A percentile compares a stretch with the other conserved stretches of the same genome.
phyloP scores from a whole-genome alignment of 345 rosid genomes.

The Eucalyptus curtisii region DNA sequence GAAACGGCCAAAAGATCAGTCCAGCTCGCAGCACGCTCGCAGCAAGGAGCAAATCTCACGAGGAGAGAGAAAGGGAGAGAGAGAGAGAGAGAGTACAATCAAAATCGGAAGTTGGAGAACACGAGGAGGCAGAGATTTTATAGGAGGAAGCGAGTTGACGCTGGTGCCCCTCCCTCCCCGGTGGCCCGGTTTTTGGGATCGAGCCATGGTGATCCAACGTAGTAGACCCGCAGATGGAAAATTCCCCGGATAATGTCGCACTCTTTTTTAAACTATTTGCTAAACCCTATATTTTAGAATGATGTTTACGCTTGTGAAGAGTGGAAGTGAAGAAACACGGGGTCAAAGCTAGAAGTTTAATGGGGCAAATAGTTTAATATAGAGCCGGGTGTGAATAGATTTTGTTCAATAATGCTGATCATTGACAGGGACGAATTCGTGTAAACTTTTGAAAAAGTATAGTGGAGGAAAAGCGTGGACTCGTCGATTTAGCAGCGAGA shows the following conservation, averaged over 20 bases:
- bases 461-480: neutral
- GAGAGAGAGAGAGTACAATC: neutral
- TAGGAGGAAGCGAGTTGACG: neutral
- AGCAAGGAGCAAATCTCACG: neutral
- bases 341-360: neutral
- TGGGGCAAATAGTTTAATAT: neutral
- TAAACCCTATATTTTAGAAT: neutral
- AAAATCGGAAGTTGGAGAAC: neutral
- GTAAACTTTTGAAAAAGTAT: neutral
- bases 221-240: neutral
- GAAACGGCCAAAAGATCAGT: neutral
- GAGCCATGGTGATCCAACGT: neutral
- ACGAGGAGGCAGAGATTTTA: neutral
- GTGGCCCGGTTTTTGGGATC: neutral
- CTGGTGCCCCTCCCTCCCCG: neutral
- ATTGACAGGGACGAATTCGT: neutral
- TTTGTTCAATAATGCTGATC: neutral
- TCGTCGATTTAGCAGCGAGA: accelerated
- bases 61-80: neutral
- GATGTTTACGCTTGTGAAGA: neutral
- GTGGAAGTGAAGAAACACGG: neutral
- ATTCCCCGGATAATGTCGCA: neutral
- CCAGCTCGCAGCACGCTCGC: neutral
- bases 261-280: neutral
- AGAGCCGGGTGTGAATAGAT: neutral